These are phyloP conservation scores for Candida albicans DNA, from an alignment of 1,139 yeast species.

Conservation along the genomic window DNA sequence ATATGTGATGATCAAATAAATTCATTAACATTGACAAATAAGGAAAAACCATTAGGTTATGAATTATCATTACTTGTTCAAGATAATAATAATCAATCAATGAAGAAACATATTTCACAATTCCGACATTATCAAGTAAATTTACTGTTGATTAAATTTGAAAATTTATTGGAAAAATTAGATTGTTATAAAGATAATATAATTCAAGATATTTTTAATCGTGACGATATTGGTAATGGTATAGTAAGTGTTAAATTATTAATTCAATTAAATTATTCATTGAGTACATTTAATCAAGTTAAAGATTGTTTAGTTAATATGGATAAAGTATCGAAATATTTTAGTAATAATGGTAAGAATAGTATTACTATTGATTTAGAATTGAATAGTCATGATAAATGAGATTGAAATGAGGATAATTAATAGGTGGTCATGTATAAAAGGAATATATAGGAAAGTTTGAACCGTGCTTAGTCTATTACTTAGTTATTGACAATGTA, in stretches of 20 bases:
- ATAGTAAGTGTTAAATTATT: conserved; percentile 20
- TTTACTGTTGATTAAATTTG: conserved; percentile 11
- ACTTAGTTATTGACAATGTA: no score
- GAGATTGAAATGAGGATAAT: no score
- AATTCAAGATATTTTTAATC: conserved; percentile 26
- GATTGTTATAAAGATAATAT: conserved; percentile 22
- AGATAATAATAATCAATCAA: neutral
- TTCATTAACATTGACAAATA: neutral
- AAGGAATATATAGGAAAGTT: no score
- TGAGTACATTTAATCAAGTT: conserved; percentile 15
- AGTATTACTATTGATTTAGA: conserved; percentile 14
- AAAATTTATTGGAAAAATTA: conserved; percentile 15
- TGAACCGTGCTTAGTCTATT: no score
- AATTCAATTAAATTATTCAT: conserved; percentile 14
- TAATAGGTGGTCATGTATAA: no score
- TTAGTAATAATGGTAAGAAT: conserved; percentile 11
- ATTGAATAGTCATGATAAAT: conserved; percentile 5
- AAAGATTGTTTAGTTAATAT: conserved; percentile 16
- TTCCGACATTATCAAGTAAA: conserved; percentile 13
- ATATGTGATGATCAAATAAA: conserved; percentile 7
- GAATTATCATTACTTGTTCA: conserved; percentile 6
- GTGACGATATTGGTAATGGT: neutral
- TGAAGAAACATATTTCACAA: conserved; percentile 9
- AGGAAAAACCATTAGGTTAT: conserved; percentile 6
- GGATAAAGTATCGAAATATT: conserved; percentile 11